Base-by-base conservation (phyloP, 495 filamentous ascomycete genomes). In the Neurospora sp. region DNA sequence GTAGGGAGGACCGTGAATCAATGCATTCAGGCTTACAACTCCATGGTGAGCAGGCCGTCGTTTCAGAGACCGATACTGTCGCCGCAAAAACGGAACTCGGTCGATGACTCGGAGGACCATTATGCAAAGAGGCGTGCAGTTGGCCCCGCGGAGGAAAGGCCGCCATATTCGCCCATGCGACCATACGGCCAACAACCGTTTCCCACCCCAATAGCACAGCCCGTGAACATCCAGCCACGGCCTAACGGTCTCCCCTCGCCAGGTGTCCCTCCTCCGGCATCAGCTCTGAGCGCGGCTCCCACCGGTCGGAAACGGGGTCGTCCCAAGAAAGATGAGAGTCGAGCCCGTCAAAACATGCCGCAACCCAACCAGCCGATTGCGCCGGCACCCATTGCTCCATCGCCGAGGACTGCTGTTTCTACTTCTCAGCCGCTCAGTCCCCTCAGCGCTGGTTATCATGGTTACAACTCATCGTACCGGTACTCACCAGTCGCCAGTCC, bases 1-100 rank as follows among this genome's bases (percentile, higher is more conserved):
- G 69, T 74, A 86, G 84, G 84, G 40, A 83, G 84, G 73, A 86
- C 83, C 80, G 79, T 86, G 82, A 80, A 79, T 27, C 83, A 86
- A 73, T 85, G 83, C 77, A 69, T 83, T 68, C 75, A 76, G 61
- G 82, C 83, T 38, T 82, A 81, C 41, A 81, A 84, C 69, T 74
- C 72, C 74, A 84, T 86, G 83, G 82, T 84, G 72, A 80, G 80
- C 68, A 74, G 72, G 42, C 80, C 53, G 53, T 18, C 53, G 7
- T 65, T 65, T 65, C 53, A 65, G 16, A 65, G 27, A 65, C 53
- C 80, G 47, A 76, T 81, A 68, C 76, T 77, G 35, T 78, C 78
- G n/a, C 72, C 74, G 45, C 70, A 81, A 71, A 86, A 86, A 78
- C 84, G 83, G 72, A 83, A 81, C 47, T 84, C 84, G 59, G 71